Evolutionary conservation across 2,329 filamentous ascomycete genomes (phyloP), one percentile per base, ranked within the genome.

Genomic region (Gremmenia infestans): DNA sequence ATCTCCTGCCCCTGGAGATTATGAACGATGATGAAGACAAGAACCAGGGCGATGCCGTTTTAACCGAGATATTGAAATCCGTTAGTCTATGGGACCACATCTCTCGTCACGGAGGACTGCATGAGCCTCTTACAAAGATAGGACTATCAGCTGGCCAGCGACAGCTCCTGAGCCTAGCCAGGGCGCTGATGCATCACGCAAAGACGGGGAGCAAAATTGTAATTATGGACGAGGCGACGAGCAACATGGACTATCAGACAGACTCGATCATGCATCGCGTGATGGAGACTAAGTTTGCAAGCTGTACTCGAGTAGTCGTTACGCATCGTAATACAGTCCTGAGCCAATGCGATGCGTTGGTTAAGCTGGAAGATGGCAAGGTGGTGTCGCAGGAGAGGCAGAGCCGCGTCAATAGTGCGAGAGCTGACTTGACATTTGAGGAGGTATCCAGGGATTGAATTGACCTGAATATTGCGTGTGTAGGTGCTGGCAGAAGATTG

Each of bases 111-210:
- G 73, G 74, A 2, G 72, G 73, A 0, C 66, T 79, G 2, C 67
- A 72, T 22, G 53, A 36, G 0, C 6, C 23, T 14, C 35, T 52
- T 14, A 25, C n/a, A 3, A 55, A 52, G 73, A 79, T 7, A 58
- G 94, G 91, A 0, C 92, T 97, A 71, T 78, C 74, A 0, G 72
- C 76, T 46, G 78, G 78, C 1, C 73, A 81, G 59, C 68, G 69
- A 48, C 78, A 81, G 58, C 66, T 81, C 0, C 76, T 81, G 49
- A 74, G 72, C 39, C 66, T 81, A 0, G 76, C 78, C 0, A 66
- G 79, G 47, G 73, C 76, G 0, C 63, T 80, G 14, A 59, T 80
- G 40, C 60, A 63, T 8, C 61, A 60, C 8, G 43, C 43, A 47
- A 17, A 47, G 15, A 47, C 43, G 46, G 36, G 19, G 17, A 63